Base-by-base conservation (phyloP, 768 basidiomycete genomes). In the Leccinum broughii region DNA sequence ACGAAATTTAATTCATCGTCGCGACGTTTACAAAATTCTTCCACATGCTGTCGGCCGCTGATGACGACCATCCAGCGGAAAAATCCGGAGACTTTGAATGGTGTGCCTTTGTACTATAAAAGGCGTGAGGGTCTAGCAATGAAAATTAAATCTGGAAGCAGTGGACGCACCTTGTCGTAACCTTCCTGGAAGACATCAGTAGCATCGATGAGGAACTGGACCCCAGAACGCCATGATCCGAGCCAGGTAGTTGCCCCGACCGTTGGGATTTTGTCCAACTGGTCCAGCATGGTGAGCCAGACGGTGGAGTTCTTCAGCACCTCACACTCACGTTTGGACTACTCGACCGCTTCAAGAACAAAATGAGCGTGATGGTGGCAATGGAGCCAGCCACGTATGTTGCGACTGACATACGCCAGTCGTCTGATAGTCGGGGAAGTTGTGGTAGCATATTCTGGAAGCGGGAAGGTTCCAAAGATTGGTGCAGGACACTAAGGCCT, bases 31-130 rank as follows among this genome's bases (percentile, higher is more conserved):
- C 72, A 66, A 17, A 83, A 41, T 34, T 82, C 81, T 8, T 81
- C 76, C 22, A 80, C 65, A 7, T 71, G 56, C n/a, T 69, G 58
- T 1, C 59, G 64, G 4, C 74, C 70, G 15, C 68, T 71, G 1
- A 77, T 64, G 15, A 83, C 48, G 17, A 83, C 75, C 2, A 73
- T 62, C 82, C 83, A 84, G 46, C 64, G 63, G 14, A 56, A 52
- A n/a, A 71, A 35, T 1, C 53, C 59, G 0, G 76, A 58, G 11
- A 76, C 64, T 51, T 74, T 77, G 65, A 77, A 78, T 15, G 69
- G 56, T 3, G 61, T 55, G 7, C 57, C 61, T 37, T 72, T 72
- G 64, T 74, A 64, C 76, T 77, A 24, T 20, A 26, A 57, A 51
- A 3, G 15, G 39, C 11, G 13, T 32, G 55, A 30, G 10, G 6